Percentiles rank a stretch among this genome's conserved stretches.
phyloP scores from a whole-genome alignment of 192 early-diverging fungal species.

The Podila epigama region DNA sequence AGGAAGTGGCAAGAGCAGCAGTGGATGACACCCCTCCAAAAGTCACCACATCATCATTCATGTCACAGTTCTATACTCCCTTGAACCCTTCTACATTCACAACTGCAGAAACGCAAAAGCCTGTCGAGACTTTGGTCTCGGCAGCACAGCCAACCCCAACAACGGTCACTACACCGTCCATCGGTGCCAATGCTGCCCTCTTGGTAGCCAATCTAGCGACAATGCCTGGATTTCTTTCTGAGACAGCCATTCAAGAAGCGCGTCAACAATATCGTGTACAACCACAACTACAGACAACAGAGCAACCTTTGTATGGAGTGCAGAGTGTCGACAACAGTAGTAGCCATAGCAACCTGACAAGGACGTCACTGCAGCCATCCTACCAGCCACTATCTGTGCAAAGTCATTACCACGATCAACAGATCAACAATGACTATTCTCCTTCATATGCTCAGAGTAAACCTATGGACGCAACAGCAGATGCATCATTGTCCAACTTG shows the following conservation, averaged over 20 bases:
- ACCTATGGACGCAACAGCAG: neutral
- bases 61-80: constrained; percentile 41
- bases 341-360: neutral
- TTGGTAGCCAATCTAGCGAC: constrained; percentile 33
- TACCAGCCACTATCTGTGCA: neutral
- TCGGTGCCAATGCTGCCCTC: constrained; percentile 15
- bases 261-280: constrained; percentile 14
- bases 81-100: constrained; percentile 27
- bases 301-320: neutral
- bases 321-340: neutral
- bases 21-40: constrained; percentile 3
- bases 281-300: neutral
- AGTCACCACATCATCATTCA: constrained; percentile 21
- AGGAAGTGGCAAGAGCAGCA: too few relatives aligned
- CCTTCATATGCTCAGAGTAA: neutral
- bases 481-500: neutral
- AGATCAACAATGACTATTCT: neutral
- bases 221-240: constrained; percentile 35
- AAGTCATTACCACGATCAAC: neutral
- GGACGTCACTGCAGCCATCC: neutral
- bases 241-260: constrained; percentile 31
- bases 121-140: neutral
- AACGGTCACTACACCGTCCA: neutral
- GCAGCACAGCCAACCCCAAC: neutral
- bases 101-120: neutral